Evolutionary conservation across 805 yeast species (phyloP), one percentile per base, ranked within the genome.

Genomic region (Saccharomycopsis schoenii): DNA sequence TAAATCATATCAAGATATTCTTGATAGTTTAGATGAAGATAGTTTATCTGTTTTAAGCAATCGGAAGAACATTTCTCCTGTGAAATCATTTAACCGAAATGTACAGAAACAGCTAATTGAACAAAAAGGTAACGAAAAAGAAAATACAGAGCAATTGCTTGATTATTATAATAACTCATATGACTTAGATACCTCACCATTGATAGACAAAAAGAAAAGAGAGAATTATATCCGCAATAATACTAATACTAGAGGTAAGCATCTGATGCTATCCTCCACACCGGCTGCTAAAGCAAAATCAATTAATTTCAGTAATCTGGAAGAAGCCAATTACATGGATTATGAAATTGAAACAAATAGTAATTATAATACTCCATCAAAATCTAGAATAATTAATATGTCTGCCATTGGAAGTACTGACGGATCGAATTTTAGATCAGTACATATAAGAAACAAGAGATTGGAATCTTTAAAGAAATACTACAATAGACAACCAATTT

Each of bases 331-430:
- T 29, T n/a, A 34, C 36, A 29, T 34, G 19, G 15, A 52, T n/a
- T 1, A 8, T 17, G 24, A 52, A n/a, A 8, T 17, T 12, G 41
- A 29, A n/a, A 52, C 21, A 19, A 41, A 36, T 17, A 52, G 41
- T 12, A 61, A 61, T 19, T 37, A 36, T 34, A 43, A 42, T 14
- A 61, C 62, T 2, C 64, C 64, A 6, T 59, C 62, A 4, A 55
- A 52, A 19, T 61, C 64, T 10, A 47, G 62, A 36, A 59, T 59
- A 17, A 59, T 62, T 17, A 60, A 62, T 19, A 40, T 60, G 47
- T 59, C 62, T 10, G 34, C 41, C 15, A 24, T 29, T 41, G 37
- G 36, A 54, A 47, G 51, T 43, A 56, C 9, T 39, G 43, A 19
- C 17, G 21, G 34, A 34, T 60, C 25, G 42, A 55, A 37, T 47